These are phyloP conservation scores for Candida coleopterorum DNA, from an alignment of 805 yeast species.

Conservation along the genomic window DNA sequence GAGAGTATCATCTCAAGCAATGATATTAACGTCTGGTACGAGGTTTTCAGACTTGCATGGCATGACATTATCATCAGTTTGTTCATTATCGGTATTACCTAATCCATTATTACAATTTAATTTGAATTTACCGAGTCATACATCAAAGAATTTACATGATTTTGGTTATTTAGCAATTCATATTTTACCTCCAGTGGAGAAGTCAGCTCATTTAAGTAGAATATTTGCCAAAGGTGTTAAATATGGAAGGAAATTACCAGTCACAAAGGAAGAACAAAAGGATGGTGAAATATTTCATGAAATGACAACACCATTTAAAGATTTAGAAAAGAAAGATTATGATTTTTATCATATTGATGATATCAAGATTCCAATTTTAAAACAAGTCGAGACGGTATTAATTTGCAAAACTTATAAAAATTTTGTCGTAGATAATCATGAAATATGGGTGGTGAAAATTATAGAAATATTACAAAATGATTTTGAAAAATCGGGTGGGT, in stretches of 20 bases:
- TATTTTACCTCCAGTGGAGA: conserved; percentile 56
- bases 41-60: conserved; percentile 49
- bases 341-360: conserved; percentile 7
- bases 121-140: conserved; percentile 78
- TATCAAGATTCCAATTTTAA: conserved; percentile 48
- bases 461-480: conserved; percentile 43
- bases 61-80: conserved; percentile 80
- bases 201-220: conserved; percentile 57
- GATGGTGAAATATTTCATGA: conserved; percentile 39
- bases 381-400: conserved; percentile 53
- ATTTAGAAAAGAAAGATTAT: conserved; percentile 23
- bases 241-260: conserved; percentile 22
- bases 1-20: conserved; percentile 36
- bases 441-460: conserved; percentile 84
- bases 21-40: conserved; percentile 37
- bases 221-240: conserved; percentile 59
- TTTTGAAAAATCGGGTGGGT: conserved; percentile 47
- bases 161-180: conserved; percentile 65
- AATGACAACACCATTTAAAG: conserved; percentile 53
- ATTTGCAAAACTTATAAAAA: conserved; percentile 54
- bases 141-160: conserved; percentile 61
- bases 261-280: conserved; percentile 15
- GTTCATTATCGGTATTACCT: conserved; percentile 76
- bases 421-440: conserved; percentile 74
- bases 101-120: conserved; percentile 80